A percentile compares a stretch with the other conserved stretches of the same genome.
Evolutionary conservation across 768 basidiomycete genomes (phyloP).

Genomic region (Tylopilus plumbeoviolaceoides): DNA sequence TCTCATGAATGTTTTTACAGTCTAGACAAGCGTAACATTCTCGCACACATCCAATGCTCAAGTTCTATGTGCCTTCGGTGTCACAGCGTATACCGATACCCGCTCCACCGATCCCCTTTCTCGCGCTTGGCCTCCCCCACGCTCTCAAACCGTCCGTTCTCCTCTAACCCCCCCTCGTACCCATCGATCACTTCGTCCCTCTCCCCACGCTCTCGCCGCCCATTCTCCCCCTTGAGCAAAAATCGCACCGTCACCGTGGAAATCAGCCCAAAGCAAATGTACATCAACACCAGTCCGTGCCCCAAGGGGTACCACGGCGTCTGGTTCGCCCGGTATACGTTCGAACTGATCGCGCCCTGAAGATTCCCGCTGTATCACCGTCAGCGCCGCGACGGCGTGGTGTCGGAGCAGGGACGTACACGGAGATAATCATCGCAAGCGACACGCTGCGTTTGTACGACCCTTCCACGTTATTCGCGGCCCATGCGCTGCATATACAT

Average conservation of each 20-base stretch:
- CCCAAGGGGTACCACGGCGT: constrained; percentile 63
- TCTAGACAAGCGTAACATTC: too few species aligned
- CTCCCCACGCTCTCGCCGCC: constrained; percentile 61
- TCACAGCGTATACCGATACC: constrained; percentile 65
- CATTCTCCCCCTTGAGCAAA: constrained; percentile 56
- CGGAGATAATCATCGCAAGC: constrained; percentile 64
- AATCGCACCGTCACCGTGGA: constrained; percentile 39
- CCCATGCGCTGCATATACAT: constrained; percentile 39
- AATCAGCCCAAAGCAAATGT: constrained; percentile 61
- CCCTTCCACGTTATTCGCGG: constrained; percentile 71
- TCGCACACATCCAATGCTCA: too few species aligned
- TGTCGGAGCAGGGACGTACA: constrained; percentile 35
- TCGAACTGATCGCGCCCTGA: constrained; percentile 74
- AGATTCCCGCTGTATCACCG: constrained; percentile 52
- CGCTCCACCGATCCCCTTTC: constrained; percentile 74
- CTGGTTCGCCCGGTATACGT: constrained; percentile 68
- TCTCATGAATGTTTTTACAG: too few species aligned
- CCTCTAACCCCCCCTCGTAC: constrained; percentile 34
- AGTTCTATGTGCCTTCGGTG: too few species aligned
- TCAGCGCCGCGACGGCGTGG: neutral
- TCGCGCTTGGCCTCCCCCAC: constrained; percentile 63
- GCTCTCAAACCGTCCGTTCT: constrained; percentile 55
- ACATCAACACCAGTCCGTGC: constrained; percentile 66
- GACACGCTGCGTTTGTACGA: constrained; percentile 72
- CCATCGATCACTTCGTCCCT: constrained; percentile 59